Evolutionary conservation across 1,284 basidiomycete species (phyloP).

Genomic region (Cutaneotrichosporon arboriforme): DNA sequence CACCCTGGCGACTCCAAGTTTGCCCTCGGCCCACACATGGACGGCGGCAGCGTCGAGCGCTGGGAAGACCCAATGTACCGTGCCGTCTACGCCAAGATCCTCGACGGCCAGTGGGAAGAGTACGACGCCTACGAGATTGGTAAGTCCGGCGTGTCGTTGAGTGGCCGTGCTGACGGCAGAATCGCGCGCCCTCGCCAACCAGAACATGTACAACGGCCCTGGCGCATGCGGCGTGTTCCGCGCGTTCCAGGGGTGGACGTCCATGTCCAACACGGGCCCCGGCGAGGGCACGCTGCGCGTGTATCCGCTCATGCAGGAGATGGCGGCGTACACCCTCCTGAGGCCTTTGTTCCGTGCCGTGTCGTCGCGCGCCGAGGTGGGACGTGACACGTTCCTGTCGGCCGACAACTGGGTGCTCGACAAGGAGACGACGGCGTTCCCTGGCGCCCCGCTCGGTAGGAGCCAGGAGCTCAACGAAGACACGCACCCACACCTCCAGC

Average conservation of each 20-base stretch:
- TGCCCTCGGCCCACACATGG: conserved; percentile 67
- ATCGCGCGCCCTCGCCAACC: conserved; percentile 29
- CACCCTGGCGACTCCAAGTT: conserved; percentile 66
- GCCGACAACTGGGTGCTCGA: conserved; percentile 62
- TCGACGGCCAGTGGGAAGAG: conserved; percentile 57
- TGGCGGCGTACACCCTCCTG: conserved; percentile 69
- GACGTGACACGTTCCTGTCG: conserved; percentile 47
- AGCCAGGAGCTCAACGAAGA: conserved; percentile 59
- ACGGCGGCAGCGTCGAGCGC: conserved; percentile 67
- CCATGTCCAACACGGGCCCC: conserved; percentile 57
- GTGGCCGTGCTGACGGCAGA: conserved; percentile 6
- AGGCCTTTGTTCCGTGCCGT: conserved; percentile 63
- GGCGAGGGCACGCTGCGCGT: conserved; percentile 69
- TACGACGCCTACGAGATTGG: conserved; percentile 44
- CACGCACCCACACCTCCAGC: conserved; percentile 66
- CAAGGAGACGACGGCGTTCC: conserved; percentile 57
- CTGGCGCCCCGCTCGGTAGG: conserved; percentile 58
- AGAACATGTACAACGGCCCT: conserved; percentile 43
- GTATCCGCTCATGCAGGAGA: conserved; percentile 66
- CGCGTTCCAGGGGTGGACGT: conserved; percentile 67
- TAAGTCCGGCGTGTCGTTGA: not conserved
- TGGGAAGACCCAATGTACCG: conserved; percentile 69
- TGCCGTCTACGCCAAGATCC: conserved; percentile 56
- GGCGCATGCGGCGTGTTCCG: conserved; percentile 62
- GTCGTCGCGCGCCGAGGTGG: conserved; percentile 15